Evolutionary conservation across 345 rosid genomes (phyloP).

Genomic region (Atalantia buxifolia): DNA sequence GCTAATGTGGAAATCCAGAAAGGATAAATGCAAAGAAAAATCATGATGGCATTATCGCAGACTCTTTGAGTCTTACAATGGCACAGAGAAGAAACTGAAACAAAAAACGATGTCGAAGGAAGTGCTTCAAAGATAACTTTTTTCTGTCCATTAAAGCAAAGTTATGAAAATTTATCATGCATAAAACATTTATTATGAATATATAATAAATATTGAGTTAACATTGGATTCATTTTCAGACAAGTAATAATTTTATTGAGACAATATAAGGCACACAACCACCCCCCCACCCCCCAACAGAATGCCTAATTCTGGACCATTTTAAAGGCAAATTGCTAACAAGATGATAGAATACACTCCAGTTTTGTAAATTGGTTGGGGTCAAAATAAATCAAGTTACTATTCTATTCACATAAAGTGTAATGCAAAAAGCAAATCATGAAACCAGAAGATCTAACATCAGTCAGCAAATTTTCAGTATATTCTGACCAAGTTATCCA

Average conservation of each 20-base stretch:
- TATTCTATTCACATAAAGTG: neutral
- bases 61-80: neutral
- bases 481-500: neutral
- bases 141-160: neutral
- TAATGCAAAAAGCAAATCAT: conserved; percentile 4
- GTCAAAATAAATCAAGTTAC: neutral
- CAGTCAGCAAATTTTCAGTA: neutral
- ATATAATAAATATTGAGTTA: neutral
- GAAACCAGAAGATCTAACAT: neutral
- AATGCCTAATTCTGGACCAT: neutral
- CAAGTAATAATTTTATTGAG: neutral
- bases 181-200: neutral
- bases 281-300: no score
- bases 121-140: neutral
- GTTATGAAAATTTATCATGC: neutral
- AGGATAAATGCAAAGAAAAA: neutral
- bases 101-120: neutral
- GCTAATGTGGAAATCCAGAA: neutral
- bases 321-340: neutral
- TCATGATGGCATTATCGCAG: neutral
- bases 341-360: neutral
- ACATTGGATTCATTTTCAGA: neutral
- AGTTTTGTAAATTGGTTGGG: neutral
- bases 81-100: neutral
- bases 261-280: neutral